Evolutionary conservation across 202 grass and related monocot species (phyloP).

Genomic region (Carex sylvatica): DNA sequence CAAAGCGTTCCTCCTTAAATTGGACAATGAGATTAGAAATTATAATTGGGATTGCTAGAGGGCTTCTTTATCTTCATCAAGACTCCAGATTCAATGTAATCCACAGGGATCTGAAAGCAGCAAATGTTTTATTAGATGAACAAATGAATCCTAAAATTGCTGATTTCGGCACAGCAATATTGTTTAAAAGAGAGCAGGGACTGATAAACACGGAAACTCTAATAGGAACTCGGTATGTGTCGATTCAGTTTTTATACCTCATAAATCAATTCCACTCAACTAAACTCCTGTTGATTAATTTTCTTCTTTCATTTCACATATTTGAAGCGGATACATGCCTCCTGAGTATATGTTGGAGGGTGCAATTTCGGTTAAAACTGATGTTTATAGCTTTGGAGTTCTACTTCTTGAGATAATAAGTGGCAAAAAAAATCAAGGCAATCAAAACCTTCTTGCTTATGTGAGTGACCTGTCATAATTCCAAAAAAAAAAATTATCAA

Average conservation of each 20-base stretch:
- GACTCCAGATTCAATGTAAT: slow-evolving; percentile 77
- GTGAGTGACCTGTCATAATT: slow-evolving; percentile 29
- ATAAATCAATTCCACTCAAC: neutral
- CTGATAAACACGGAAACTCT: slow-evolving; percentile 38
- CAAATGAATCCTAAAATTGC: slow-evolving; percentile 81
- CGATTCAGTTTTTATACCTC: neutral
- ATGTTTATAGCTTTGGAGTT: slow-evolving; percentile 77
- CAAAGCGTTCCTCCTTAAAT: slow-evolving; percentile 19
- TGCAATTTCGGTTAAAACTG: slow-evolving; percentile 50
- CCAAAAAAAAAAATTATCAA: neutral
- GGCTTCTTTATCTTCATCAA: slow-evolving; percentile 63
- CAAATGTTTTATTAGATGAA: slow-evolving; percentile 57
- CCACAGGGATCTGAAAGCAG: slow-evolving; percentile 70
- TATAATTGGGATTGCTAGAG: slow-evolving; percentile 44
- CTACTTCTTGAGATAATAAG: slow-evolving; percentile 59
- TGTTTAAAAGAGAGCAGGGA: slow-evolving; percentile 24
- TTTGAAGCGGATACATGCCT: slow-evolving; percentile 60
- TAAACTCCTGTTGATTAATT: neutral
- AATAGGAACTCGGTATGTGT: slow-evolving; percentile 53
- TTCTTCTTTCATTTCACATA: neutral
- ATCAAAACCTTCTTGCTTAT: slow-evolving; percentile 43
- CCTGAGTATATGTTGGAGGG: slow-evolving; percentile 68
- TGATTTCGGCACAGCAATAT: slow-evolving; percentile 57
- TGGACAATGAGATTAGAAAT: slow-evolving; percentile 54
- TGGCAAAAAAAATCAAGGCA: slow-evolving; percentile 37